phyloP scores from a whole-genome alignment of 106 monocot genomes.

The Dioscorea dumetorum region DNA sequence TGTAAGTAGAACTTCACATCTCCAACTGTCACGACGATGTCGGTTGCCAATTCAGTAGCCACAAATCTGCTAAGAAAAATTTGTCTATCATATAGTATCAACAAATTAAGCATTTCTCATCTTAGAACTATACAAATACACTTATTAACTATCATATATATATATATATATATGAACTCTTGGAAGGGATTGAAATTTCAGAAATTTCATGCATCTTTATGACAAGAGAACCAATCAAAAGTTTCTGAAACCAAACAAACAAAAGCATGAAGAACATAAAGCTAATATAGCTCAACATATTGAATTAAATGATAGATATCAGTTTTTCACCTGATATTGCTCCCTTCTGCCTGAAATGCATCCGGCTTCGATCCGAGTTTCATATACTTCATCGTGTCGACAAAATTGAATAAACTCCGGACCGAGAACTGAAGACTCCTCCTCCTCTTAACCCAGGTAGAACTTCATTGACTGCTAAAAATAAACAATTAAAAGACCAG shows the following conservation, averaged over 20 bases:
- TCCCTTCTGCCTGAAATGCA: constrained; percentile 64
- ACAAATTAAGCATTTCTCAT: too few species aligned
- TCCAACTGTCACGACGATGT: constrained; percentile 49
- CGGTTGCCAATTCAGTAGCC: constrained; percentile 59
- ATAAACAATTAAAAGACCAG: not conserved
- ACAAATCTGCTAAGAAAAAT: constrained; percentile 34
- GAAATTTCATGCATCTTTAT: too few species aligned
- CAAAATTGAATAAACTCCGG: not conserved
- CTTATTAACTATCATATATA: too few species aligned
- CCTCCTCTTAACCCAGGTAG: constrained; percentile 6
- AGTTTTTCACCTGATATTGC: constrained; percentile 52
- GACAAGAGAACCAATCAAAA: too few species aligned
- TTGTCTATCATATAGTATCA: too few species aligned
- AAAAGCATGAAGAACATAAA: too few species aligned
- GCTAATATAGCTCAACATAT: too few species aligned
- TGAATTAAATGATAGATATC: too few species aligned
- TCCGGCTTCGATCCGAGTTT: constrained; percentile 95
- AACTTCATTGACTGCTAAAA: not conserved
- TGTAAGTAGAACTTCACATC: constrained; percentile 68
- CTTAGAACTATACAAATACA: too few species aligned
- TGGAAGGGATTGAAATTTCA: too few species aligned
- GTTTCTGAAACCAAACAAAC: too few species aligned
- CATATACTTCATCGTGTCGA: constrained; percentile 83
- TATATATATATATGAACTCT: too few species aligned
- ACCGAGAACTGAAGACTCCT: not conserved